A percentile compares a stretch with the other conserved stretches of the same genome.
phyloP scores from a whole-genome alignment of 495 filamentous ascomycete species.

The Aspergillus ellipticus region DNA sequence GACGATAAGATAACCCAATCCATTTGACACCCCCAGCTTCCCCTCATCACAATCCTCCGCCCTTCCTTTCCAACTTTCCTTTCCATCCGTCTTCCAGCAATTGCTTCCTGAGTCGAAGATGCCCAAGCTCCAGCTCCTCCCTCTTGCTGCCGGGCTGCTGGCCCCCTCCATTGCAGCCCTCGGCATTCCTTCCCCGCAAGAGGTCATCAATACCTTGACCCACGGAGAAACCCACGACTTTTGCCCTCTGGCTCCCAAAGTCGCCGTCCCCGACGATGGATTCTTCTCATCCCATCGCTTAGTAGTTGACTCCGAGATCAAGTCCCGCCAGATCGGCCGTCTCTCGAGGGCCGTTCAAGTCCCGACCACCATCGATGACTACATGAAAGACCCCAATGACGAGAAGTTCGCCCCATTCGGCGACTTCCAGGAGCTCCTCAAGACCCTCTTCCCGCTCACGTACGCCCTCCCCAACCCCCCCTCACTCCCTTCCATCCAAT shows the following conservation, averaged over 20 bases:
- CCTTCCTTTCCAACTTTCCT: neutral
- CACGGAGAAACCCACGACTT: slow-evolving; percentile 1
- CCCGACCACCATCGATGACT: slow-evolving; percentile 35
- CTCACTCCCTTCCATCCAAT: neutral
- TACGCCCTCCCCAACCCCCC: slow-evolving; percentile 26
- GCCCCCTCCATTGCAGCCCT: slow-evolving; percentile 13
- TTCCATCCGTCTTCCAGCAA: neutral
- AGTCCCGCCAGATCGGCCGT: slow-evolving; percentile 30
- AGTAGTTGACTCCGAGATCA: slow-evolving; percentile 28
- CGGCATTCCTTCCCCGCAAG: slow-evolving; percentile 21
- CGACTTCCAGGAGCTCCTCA: slow-evolving; percentile 37
- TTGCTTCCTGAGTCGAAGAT: slow-evolving; percentile 1
- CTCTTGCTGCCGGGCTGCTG: slow-evolving; percentile 4
- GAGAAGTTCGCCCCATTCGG: slow-evolving; percentile 33
- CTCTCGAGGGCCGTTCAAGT: slow-evolving; percentile 38
- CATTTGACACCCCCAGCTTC: neutral
- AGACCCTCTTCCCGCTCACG: slow-evolving; percentile 37
- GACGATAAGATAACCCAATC: slow-evolving; percentile 1
- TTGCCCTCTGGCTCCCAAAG: slow-evolving; percentile 33
- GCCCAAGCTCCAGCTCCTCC: slow-evolving; percentile 1
- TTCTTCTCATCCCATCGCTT: slow-evolving; percentile 27
- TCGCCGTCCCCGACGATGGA: slow-evolving; percentile 22
- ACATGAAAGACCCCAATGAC: slow-evolving; percentile 33
- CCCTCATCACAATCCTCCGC: neutral
- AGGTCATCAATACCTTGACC: slow-evolving; percentile 7